phyloP scores from a whole-genome alignment of 805 yeast genomes.

The Kodamaea restingae region DNA sequence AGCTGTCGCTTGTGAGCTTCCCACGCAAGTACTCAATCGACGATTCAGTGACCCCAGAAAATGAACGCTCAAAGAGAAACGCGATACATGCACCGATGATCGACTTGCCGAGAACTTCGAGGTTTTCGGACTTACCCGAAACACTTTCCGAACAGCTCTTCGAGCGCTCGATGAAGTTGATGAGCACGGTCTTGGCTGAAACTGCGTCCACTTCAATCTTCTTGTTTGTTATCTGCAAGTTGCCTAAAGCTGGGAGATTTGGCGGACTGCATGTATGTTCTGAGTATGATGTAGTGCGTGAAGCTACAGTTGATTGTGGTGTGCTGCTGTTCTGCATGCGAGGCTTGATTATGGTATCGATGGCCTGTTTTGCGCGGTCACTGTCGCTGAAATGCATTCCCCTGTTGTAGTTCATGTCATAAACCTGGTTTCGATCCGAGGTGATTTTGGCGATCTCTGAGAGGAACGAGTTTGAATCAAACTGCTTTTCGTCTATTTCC shows the following conservation, averaged over 20 bases:
- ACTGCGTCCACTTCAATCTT: constrained; percentile 12
- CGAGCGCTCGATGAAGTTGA: constrained; percentile 53
- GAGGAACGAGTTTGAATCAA: constrained; percentile 18
- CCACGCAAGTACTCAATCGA: constrained; percentile 50
- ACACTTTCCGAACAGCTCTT: constrained; percentile 54
- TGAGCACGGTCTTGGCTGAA: constrained; percentile 12
- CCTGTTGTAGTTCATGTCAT: constrained; percentile 33
- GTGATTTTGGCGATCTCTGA: constrained; percentile 34
- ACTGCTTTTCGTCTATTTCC: constrained; percentile 7
- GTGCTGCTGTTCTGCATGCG: constrained; percentile 12
- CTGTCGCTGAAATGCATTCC: constrained; percentile 23
- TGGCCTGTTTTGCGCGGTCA: constrained; percentile 44
- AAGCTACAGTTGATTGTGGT: not conserved
- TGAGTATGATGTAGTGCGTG: constrained; percentile 2
- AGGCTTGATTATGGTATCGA: constrained; percentile 46
- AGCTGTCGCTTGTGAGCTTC: constrained; percentile 40
- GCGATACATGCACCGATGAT: constrained; percentile 53
- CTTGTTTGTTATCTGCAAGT: constrained; percentile 8
- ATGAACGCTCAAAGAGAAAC: constrained; percentile 61
- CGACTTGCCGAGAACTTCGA: constrained; percentile 55
- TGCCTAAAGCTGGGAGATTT: constrained; percentile 10
- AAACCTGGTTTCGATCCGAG: constrained; percentile 31
- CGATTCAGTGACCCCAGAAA: constrained; percentile 48
- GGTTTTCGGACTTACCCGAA: constrained; percentile 36
- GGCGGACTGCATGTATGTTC: not conserved